Conservation (phyloP, 768 basidiomycete species). For the Tephrocybe rancida region DNA sequence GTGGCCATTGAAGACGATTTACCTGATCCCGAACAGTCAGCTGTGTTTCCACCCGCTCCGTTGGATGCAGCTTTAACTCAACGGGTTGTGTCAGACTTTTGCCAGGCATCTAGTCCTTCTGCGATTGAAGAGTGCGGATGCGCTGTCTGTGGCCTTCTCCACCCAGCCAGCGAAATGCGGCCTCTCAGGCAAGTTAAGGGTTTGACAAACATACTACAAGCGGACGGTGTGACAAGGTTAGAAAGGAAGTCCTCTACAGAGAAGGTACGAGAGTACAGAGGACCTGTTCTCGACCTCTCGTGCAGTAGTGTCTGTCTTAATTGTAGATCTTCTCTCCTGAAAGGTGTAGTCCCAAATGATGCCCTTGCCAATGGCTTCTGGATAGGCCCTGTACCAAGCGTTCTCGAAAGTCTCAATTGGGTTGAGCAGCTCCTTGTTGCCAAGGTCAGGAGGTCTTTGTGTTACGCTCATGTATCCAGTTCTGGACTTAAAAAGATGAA, state of each 20-base stretch:
- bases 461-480: constrained; percentile 27
- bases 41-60: too few species aligned
- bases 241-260: constrained; percentile 10
- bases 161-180: neutral
- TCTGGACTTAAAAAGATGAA: constrained; percentile 33
- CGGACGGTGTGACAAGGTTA: neutral
- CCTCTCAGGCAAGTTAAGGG: constrained; percentile 1
- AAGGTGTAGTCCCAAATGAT: constrained; percentile 20
- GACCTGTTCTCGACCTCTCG: constrained; percentile 16
- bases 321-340: constrained; percentile 11
- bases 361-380: constrained; percentile 36
- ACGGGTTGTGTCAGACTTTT: constrained; percentile 2
- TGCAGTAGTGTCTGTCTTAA: constrained; percentile 17
- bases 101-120: constrained; percentile 6
- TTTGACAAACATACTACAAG: constrained; percentile 6
- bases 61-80: too few species aligned
- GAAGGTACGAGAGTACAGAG: constrained; percentile 4
- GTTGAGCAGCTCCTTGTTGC: constrained; percentile 32
- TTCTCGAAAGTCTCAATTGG: constrained; percentile 26
- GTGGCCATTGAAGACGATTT: too few species aligned
- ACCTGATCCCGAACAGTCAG: too few species aligned
- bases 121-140: constrained; percentile 23
- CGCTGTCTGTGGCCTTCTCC: constrained; percentile 23
- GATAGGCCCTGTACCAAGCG: constrained; percentile 34
- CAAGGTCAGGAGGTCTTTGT: constrained; percentile 27